Evolutionary conservation across 371 early-diverging fungal species (phyloP).

Genomic region (Mucor saturninus): DNA sequence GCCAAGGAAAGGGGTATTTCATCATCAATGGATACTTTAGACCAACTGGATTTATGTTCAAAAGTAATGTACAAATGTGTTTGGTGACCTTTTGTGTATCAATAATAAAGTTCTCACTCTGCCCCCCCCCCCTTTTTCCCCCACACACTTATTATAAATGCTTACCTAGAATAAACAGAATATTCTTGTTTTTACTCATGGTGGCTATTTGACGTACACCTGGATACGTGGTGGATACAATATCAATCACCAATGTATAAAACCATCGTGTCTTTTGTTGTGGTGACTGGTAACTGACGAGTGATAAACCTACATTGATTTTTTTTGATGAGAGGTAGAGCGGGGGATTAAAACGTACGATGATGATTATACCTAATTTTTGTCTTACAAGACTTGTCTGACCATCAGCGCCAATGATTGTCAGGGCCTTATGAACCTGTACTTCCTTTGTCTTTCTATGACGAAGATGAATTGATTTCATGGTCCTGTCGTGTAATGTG

Average conservation of each 20-base stretch:
- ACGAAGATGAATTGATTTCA: constrained; percentile 8
- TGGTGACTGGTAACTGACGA: neutral
- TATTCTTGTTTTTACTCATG: constrained; percentile 30
- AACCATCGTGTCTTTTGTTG: constrained; percentile 16
- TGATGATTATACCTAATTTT: constrained; percentile 34
- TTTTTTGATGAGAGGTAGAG: neutral
- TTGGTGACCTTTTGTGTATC: constrained; percentile 31
- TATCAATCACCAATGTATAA: constrained; percentile 38
- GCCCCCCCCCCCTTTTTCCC: neutral
- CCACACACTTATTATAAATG: neutral
- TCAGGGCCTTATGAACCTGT: constrained; percentile 29
- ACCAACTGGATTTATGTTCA: constrained; percentile 44
- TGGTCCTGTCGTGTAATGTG: neutral
- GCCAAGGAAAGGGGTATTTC: constrained; percentile 33
- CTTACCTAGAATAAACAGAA: constrained; percentile 40
- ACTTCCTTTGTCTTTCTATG: constrained; percentile 27
- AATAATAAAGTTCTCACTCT: neutral
- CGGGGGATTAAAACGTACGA: neutral
- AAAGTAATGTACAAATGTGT: constrained; percentile 35
- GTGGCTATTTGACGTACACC: constrained; percentile 31
- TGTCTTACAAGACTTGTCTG: constrained; percentile 39
- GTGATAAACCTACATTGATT: neutral
- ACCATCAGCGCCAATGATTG: constrained; percentile 45
- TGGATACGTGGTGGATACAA: constrained; percentile 34
- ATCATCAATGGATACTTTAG: constrained; percentile 34